These are phyloP conservation scores for Pyronema omphalodes DNA, from an alignment of 495 filamentous ascomycete species.

Conservation along the genomic window DNA sequence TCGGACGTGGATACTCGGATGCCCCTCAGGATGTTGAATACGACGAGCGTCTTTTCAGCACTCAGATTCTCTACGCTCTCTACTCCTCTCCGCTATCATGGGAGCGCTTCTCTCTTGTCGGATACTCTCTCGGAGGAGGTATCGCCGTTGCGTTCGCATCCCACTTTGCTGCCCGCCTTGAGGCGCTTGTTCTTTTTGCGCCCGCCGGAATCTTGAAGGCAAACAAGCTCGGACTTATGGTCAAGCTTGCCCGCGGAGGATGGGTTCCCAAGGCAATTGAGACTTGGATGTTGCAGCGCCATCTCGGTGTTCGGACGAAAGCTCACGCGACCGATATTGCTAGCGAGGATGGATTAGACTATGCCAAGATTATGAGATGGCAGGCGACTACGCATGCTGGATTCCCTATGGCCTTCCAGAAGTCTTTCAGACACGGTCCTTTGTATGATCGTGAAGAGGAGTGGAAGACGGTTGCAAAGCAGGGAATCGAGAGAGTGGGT, in stretches of 20 bases:
- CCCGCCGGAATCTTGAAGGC: conserved; percentile 37
- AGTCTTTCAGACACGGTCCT: conserved; percentile 34
- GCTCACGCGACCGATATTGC: conserved; percentile 9
- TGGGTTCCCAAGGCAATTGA: conserved; percentile 14
- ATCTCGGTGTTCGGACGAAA: conserved; percentile 3
- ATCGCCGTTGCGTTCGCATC: conserved; percentile 56
- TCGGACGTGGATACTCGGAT: conserved; percentile 63
- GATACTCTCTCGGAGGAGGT: conserved; percentile 73
- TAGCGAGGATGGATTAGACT: conserved; percentile 22
- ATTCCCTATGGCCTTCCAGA: conserved; percentile 38
- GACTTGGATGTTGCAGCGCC: conserved; percentile 5
- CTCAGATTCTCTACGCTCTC: conserved; percentile 54
- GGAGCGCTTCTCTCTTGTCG: conserved; percentile 54
- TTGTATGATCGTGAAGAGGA: conserved; percentile 37
- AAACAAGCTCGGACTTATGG: conserved; percentile 6
- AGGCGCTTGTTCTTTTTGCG: conserved; percentile 52
- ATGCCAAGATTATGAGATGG: conserved; percentile 28
- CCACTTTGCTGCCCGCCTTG: conserved; percentile 42
- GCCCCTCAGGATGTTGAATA: conserved; percentile 47
- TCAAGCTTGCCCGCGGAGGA: conserved; percentile 11
- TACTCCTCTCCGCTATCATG: conserved; percentile 51
- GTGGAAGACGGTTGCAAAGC: conserved; percentile 29
- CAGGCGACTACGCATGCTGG: conserved; percentile 37
- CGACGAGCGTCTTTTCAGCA: conserved; percentile 53
- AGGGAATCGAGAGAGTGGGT: conserved; percentile 22